Percentiles rank a stretch among this genome's conserved stretches.
phyloP scores from a whole-genome alignment of 1,139 yeast genomes.

The Taiozyma sp. region DNA sequence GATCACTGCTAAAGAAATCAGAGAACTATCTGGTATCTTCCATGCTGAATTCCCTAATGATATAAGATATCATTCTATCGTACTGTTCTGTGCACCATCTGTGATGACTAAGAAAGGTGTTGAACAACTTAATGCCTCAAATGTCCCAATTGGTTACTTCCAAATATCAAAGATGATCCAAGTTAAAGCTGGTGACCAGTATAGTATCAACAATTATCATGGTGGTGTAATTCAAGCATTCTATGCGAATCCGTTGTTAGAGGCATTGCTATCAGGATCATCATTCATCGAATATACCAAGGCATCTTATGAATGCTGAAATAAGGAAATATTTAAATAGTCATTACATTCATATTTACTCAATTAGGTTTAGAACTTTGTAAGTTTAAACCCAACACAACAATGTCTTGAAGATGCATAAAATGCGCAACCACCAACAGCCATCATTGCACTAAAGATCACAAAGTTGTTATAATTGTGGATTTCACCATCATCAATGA shows the following conservation, averaged over 20 bases:
- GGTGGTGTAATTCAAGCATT: slow-evolving; percentile 36
- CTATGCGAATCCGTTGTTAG: slow-evolving; percentile 36
- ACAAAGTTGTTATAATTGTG: slow-evolving; percentile 32
- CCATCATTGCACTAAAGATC: slow-evolving; percentile 32
- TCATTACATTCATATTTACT: neutral
- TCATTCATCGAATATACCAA: slow-evolving; percentile 13
- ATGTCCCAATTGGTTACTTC: slow-evolving; percentile 50
- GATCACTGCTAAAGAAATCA: slow-evolving; percentile 45
- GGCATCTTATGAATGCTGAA: slow-evolving; percentile 10
- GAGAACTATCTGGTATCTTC: slow-evolving; percentile 57
- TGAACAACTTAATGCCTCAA: slow-evolving; percentile 45
- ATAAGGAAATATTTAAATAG: too few species aligned
- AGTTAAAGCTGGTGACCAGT: slow-evolving; percentile 25
- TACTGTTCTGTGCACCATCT: slow-evolving; percentile 52
- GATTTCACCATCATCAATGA: slow-evolving; percentile 33
- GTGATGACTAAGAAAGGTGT: slow-evolving; percentile 56
- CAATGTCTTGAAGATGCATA: slow-evolving; percentile 30
- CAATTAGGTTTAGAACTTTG: slow-evolving; percentile 9
- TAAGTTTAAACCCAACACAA: slow-evolving; percentile 29
- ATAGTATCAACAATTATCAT: slow-evolving; percentile 36
- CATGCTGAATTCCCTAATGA: slow-evolving; percentile 35
- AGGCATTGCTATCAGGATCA: slow-evolving; percentile 5
- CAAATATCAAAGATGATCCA: slow-evolving; percentile 31
- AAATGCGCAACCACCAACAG: slow-evolving; percentile 26
- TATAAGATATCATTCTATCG: slow-evolving; percentile 29